These are phyloP conservation scores for Posidonia oceanica DNA, from an alignment of 116 monocot species.

Conservation along the genomic window DNA sequence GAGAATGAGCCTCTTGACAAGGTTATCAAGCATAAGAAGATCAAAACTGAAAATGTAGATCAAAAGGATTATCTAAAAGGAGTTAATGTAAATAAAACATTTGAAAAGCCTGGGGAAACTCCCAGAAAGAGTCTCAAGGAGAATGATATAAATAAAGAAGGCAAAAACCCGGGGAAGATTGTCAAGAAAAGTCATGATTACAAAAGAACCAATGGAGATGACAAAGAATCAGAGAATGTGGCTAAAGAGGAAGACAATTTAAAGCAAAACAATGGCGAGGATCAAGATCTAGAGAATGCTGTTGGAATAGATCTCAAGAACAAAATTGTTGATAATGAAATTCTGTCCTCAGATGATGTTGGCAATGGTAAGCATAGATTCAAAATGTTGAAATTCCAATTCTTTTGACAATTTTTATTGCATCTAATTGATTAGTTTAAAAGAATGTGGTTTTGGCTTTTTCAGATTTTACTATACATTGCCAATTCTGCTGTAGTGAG, in stretches of 20 bases:
- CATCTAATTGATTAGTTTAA: too few species aligned
- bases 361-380: background rate
- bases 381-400: too few species aligned
- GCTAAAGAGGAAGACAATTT: background rate
- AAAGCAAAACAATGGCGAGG: background rate
- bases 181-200: background rate
- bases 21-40: background rate
- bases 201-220: background rate
- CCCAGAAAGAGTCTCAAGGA: background rate
- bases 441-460: background rate
- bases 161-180: background rate
- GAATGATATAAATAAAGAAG: background rate
- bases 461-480: background rate
- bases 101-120: too few species aligned
- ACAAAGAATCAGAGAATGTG: background rate
- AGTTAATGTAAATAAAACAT: background rate
- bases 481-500: too few species aligned
- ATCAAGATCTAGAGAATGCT: background rate
- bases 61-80: background rate
- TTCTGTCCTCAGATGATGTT: background rate
- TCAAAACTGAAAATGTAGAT: background rate
- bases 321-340: background rate
- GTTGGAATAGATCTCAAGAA: background rate
- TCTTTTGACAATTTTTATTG: too few species aligned
- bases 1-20: background rate